These are phyloP conservation scores for Boletus rubescentipes DNA, from an alignment of 768 basidiomycete species.

Conservation along the genomic window DNA sequence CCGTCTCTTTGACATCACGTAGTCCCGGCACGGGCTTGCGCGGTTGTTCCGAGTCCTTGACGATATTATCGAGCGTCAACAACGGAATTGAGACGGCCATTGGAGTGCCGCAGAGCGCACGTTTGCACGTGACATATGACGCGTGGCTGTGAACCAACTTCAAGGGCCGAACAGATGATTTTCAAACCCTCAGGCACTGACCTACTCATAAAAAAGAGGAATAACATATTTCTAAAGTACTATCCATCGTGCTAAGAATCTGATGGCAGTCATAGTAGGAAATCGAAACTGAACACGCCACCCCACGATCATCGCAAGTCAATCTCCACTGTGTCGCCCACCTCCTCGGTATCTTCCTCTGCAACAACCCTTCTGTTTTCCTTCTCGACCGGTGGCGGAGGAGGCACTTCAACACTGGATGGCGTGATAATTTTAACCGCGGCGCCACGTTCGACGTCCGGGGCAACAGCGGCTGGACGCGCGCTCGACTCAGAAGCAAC, in stretches of 20 bases:
- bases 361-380: constrained; percentile 45
- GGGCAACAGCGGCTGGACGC: not conserved
- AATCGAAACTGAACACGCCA: not conserved
- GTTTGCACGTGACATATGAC: constrained; percentile 15
- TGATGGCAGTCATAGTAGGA: not conserved
- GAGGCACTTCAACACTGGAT: constrained; percentile 71
- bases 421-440: constrained; percentile 48
- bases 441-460: constrained; percentile 8
- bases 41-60: not conserved
- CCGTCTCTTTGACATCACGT: constrained; percentile 63
- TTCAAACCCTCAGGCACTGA: too few species aligned
- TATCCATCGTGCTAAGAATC: not conserved
- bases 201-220: not conserved
- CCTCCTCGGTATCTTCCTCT: constrained; percentile 64
- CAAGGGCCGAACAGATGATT: too few species aligned
- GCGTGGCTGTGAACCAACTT: constrained; percentile 11
- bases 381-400: constrained; percentile 78
- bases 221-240: constrained; percentile 14
- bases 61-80: not conserved
- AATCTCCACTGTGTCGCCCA: constrained; percentile 79
- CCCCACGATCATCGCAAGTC: constrained; percentile 42
- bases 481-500: constrained; percentile 23
- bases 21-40: not conserved
- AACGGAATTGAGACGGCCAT: too few species aligned
- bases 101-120: too few species aligned